Base-by-base conservation (phyloP, 106 monocot genomes). In the Allium cepa region DNA sequence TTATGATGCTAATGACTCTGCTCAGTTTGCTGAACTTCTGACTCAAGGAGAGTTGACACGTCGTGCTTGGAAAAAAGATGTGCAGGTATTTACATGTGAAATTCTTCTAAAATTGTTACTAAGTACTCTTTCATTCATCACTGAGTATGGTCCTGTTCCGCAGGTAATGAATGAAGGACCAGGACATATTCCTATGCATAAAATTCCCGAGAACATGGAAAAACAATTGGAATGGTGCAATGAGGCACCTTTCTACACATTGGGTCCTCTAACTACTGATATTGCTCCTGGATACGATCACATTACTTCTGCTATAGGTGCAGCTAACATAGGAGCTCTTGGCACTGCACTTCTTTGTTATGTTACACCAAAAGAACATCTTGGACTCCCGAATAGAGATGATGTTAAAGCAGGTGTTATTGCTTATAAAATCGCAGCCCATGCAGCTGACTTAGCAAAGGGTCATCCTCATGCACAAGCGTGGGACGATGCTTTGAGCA, bases 81-180 rank as follows among this genome's bases (percentile, higher is more conserved):
- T 89, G 45, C 89, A 89, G 89, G 89, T 89, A 62, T 53, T 28
- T 16, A 65, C 17, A 62, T 48, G 46, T 10, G 9, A 17, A 18
- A 10, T n/a, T 28, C 51, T 48, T 50, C 17, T 22, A 66, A 55
- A 12, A 64, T 65, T 63, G 16, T 47, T 18, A 46, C 22, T 67
- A 10, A 49, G 64, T 49, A 16, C 47, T 8, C n/a, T 64, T 12
- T 64, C 15, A 64, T 17, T 49, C 46, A 49, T 64, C 4, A 47
- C 47, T 22, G 5, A 10, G 6, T 62, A 36, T 46, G 9, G 55
- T 79, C 55, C 57, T 36, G 14, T 67, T 60, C 27, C 66, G 13
- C 62, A 95, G 97, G 92, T 97, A 68, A 97, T 97, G 97, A 92
- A 92, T 71, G 97, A 97, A 82, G 97, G 92, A 26, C 97, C 97